These are phyloP conservation scores for Cercospora zeae-maydis DNA, from an alignment of 2,329 filamentous ascomycete species.

Conservation along the genomic window DNA sequence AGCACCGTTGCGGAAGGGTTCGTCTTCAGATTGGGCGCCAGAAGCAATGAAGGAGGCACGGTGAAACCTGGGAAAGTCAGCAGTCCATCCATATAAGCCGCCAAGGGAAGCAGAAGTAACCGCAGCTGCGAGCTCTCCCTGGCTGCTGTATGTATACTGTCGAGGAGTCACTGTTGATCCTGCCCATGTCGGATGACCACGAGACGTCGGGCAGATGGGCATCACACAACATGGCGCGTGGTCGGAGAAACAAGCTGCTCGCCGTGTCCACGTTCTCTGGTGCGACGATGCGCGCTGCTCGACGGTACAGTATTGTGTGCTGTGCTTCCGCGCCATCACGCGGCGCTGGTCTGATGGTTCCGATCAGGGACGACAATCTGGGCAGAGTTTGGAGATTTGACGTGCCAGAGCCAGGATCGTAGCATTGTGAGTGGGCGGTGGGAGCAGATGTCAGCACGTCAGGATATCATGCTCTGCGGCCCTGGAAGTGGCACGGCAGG, in stretches of 20 bases:
- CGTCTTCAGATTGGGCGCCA: background rate
- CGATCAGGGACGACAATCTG: constrained; percentile 1
- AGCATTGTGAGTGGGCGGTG: constrained; percentile 4
- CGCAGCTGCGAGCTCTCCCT: background rate
- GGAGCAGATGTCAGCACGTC: background rate
- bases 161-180: background rate
- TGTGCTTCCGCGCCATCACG: constrained; percentile 1
- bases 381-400: constrained; percentile 1
- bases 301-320: background rate
- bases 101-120: background rate
- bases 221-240: constrained; percentile 5
- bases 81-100: background rate
- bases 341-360: background rate
- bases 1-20: background rate
- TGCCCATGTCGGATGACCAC: background rate
- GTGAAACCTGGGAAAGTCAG: background rate
- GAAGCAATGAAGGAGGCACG: background rate
- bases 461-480: background rate
- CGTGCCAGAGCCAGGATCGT: background rate
- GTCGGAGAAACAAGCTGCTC: background rate
- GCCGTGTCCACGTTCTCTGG: background rate
- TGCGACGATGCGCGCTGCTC: background rate
- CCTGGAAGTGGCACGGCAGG: constrained; percentile 6
- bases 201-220: background rate
- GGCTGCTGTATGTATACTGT: no score